Base-by-base conservation (phyloP, 805 yeast species). In the Saccharomycopsis capsularis region DNA sequence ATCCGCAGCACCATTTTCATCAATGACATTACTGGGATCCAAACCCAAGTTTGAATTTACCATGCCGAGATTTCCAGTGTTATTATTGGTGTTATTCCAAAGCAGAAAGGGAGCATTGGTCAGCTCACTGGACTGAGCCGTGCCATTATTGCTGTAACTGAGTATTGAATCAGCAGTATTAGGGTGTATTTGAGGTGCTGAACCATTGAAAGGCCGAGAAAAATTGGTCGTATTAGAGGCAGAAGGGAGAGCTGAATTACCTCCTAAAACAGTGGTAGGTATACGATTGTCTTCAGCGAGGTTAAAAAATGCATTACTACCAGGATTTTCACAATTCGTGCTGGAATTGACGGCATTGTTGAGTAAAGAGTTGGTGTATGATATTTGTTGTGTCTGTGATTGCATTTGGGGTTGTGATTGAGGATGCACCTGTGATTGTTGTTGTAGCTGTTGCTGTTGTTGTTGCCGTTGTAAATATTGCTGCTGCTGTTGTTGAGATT, bases 401-500 rank as follows among this genome's bases (percentile, higher is more conserved):
- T n/a, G n/a, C n/a, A n/a, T n/a, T n/a, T n/a, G n/a, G n/a, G n/a
- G n/a, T n/a, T n/a, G n/a, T n/a, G n/a, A n/a, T n/a, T n/a, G n/a
- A n/a, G n/a, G n/a, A 29, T 29, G 32, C 11, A 7, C 13, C 32
- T 29, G 32, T 7, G 13, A 13, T 29, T 29, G 7, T 29, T 29
- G 32, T n/a, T 43, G 46, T 16, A 35, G 29, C 22, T 16, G 40
- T 24, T 43, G 39, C 11, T 4, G 11, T 16, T 36, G 41, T 21
- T 15, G 11, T 27, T 25, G 44, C 6, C 4, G 34, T 5, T 6
- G 11, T 18, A 24, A 18, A 5, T 24, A n/a, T 39, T 45, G 46
- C 16, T 36, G 47, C 25, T 34, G 38, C n/a, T 40, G 47, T 25
- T 21, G 11, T 21, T 43, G 40, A 19, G 34, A 25, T 36, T 43